Evolutionary conservation across 805 yeast species (phyloP).

Genomic region (Schizosaccharomyces osmophilus): DNA sequence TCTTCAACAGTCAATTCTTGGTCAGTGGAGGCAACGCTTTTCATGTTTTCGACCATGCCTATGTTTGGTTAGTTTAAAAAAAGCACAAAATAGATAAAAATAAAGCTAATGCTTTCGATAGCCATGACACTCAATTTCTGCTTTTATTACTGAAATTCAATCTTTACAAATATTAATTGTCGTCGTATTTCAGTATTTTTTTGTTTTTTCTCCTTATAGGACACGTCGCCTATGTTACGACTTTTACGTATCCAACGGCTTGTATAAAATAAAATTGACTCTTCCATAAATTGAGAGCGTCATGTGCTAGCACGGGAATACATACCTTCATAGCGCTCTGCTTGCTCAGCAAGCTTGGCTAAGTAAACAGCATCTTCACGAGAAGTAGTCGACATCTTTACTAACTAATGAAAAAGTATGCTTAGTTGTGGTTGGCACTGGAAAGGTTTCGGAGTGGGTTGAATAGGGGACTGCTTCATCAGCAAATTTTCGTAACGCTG

Average conservation of each 20-base stretch:
- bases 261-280: too few species aligned
- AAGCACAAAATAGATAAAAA: neutral
- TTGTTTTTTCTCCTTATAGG: too few species aligned
- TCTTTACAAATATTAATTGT: too few species aligned
- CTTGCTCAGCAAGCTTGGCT: constrained; percentile 97
- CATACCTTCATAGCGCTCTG: constrained; percentile 74
- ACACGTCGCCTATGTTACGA: too few species aligned
- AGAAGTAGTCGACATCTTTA: constrained; percentile 15
- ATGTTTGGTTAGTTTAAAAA: neutral
- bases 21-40: constrained; percentile 72
- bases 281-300: too few species aligned
- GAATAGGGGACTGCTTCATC: neutral
- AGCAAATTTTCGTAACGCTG: neutral
- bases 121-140: too few species aligned
- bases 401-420: neutral
- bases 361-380: constrained; percentile 96
- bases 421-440: constrained; percentile 1
- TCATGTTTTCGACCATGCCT: constrained; percentile 98
- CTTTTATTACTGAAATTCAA: too few species aligned
- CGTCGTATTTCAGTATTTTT: too few species aligned
- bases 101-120: too few species aligned
- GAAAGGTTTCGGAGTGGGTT: neutral
- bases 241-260: too few species aligned
- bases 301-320: neutral
- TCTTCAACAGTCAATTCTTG: constrained; percentile 93